phyloP scores from a whole-genome alignment of 2,329 filamentous ascomycete genomes.

The Ceratocystis cacaofunesta region DNA sequence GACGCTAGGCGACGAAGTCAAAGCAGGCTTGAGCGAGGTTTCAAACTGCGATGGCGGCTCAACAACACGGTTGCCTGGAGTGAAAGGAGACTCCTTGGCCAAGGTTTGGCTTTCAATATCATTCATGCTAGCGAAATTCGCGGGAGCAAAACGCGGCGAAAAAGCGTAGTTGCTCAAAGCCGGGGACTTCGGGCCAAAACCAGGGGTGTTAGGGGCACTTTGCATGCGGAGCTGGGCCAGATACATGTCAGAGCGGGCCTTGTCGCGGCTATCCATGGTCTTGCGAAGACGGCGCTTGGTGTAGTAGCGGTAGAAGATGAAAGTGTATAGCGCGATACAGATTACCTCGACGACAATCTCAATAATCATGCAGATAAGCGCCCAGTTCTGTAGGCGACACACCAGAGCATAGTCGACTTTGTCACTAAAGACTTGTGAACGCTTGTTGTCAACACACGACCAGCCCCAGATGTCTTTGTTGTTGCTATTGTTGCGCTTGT shows the following conservation, averaged over 20 bases:
- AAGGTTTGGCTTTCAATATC: constrained; percentile 27
- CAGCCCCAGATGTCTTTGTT: constrained; percentile 95
- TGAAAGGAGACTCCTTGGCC: constrained; percentile 29
- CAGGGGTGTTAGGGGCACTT: constrained; percentile 88
- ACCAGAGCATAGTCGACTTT: constrained; percentile 80
- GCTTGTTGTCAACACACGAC: constrained; percentile 84
- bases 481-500: constrained; percentile 50
- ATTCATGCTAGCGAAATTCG: constrained; percentile 37
- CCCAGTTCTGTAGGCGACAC: constrained; percentile 91
- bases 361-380: constrained; percentile 90
- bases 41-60: constrained; percentile 50
- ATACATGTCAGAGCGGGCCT: constrained; percentile 86
- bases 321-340: constrained; percentile 79
- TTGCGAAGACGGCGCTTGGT: constrained; percentile 89
- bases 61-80: constrained; percentile 37
- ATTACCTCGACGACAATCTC: constrained; percentile 87
- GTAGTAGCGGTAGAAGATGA: constrained; percentile 96
- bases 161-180: constrained; percentile 34
- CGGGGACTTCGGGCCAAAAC: constrained; percentile 41
- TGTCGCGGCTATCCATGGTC: constrained; percentile 91
- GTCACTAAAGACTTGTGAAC: constrained; percentile 59
- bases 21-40: constrained; percentile 22
- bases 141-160: constrained; percentile 46
- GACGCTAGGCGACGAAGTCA: constrained; percentile 33
- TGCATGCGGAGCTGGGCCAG: constrained; percentile 71